Evolutionary conservation across 2,329 filamentous ascomycete genomes (phyloP).

Genomic region (Cercospora berteroae): DNA sequence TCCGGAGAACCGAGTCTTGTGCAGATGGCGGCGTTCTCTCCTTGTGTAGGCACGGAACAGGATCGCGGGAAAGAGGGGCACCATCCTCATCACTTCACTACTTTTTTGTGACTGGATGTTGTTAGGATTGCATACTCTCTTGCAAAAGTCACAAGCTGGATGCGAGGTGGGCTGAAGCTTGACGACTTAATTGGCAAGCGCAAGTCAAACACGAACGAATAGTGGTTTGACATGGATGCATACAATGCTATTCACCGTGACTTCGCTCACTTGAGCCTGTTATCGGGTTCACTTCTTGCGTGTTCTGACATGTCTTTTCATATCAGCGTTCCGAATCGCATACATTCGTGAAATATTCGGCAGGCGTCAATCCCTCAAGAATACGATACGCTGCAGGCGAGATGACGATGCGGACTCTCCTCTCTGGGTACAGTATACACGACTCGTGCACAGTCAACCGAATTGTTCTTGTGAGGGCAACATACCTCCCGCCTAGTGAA

Average conservation of each 20-base stretch:
- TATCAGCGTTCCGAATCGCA: background rate
- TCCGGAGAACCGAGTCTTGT: constrained; percentile 11
- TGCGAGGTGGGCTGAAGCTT: constrained; percentile 6
- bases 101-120: constrained; percentile 21
- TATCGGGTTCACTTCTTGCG: background rate
- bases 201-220: background rate
- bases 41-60: constrained; percentile 7
- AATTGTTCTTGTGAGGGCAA: background rate
- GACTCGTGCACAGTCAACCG: background rate
- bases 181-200: constrained; percentile 6
- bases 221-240: constrained; percentile 4
- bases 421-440: background rate
- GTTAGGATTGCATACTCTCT: constrained; percentile 24
- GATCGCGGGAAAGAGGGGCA: background rate
- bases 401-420: background rate
- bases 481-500: background rate
- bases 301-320: background rate
- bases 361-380: too few relatives aligned
- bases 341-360: background rate
- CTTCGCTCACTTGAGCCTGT: background rate
- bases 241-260: background rate
- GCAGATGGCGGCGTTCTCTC: constrained; percentile 12
- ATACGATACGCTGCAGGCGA: background rate
- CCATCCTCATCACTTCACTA: constrained; percentile 11
- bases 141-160: constrained; percentile 17